Conservation (phyloP, 805 yeast species). For the Candida ortonii region DNA sequence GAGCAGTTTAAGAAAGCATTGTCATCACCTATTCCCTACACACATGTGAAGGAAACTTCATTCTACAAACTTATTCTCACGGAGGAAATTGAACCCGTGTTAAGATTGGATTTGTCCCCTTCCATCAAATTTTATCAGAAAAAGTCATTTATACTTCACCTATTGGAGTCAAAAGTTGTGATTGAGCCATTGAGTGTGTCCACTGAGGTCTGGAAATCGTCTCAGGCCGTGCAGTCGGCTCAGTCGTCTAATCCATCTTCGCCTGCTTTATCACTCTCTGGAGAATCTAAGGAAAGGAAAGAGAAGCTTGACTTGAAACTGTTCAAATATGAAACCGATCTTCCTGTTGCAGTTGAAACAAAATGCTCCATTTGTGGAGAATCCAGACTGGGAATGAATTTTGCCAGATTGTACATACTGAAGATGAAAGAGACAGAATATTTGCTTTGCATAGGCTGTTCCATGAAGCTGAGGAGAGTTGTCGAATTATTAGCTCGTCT, state of each 20-base stretch:
- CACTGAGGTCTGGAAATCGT: conserved; percentile 65
- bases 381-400: conserved; percentile 61
- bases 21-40: conserved; percentile 9
- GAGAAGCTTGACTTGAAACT: conserved; percentile 16
- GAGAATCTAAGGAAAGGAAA: conserved; percentile 18
- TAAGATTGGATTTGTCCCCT: conserved; percentile 61
- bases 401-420: conserved; percentile 72
- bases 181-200: conserved; percentile 86
- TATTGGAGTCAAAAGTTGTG: conserved; percentile 76
- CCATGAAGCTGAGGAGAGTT: conserved; percentile 71
- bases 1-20: conserved; percentile 44
- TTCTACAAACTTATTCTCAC: conserved; percentile 62
- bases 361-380: conserved; percentile 89
- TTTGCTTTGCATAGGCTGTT: conserved; percentile 80
- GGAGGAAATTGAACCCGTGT: conserved; percentile 78
- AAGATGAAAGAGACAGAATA: conserved; percentile 44
- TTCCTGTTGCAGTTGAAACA: conserved; percentile 71
- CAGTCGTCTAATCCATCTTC: conserved; percentile 13
- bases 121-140: conserved; percentile 58
- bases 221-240: conserved; percentile 17
- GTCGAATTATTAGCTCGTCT: conserved; percentile 82
- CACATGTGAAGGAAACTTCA: conserved; percentile 45
- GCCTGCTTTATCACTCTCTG: conserved; percentile 14
- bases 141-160: conserved; percentile 57
- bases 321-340: conserved; percentile 35